Conservation (phyloP, 495 filamentous ascomycete species). For the Neurospora cerealis region DNA sequence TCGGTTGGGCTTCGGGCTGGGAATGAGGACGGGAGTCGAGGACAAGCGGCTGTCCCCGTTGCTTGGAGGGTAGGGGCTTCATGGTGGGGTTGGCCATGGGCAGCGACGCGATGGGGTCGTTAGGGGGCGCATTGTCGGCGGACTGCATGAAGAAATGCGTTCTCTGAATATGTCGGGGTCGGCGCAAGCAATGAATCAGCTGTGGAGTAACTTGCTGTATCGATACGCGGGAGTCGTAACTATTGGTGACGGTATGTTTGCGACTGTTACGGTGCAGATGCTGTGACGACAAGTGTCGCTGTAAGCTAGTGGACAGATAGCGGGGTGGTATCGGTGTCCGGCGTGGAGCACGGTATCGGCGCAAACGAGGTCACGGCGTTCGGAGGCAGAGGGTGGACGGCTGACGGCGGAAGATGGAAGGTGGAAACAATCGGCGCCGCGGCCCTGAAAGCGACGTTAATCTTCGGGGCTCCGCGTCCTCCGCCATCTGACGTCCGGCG, state of each 20-base stretch:
- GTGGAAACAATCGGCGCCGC: background rate
- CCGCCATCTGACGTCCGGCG: background rate
- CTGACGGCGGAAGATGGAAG: background rate
- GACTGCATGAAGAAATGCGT: constrained; percentile 30
- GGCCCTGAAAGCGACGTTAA: background rate
- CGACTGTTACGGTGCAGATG: background rate
- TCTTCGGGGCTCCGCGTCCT: background rate
- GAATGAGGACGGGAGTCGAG: constrained; percentile 22
- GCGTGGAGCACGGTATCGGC: background rate
- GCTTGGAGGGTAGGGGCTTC: constrained; percentile 19
- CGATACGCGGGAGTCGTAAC: background rate
- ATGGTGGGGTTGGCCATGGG: constrained; percentile 31
- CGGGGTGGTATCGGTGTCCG: background rate
- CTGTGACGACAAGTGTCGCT: background rate
- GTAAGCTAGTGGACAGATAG: background rate
- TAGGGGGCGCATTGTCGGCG: constrained; percentile 31
- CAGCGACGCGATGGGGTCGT: constrained; percentile 30
- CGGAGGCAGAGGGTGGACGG: background rate
- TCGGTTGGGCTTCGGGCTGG: constrained; percentile 36
- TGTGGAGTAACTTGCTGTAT: background rate
- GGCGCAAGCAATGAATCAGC: background rate
- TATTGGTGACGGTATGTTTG: background rate
- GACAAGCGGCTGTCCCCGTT: constrained; percentile 24
- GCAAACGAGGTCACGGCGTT: background rate
- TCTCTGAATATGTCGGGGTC: background rate